A percentile compares a stretch with the other conserved stretches of the same genome.
Conservation (phyloP, 2,329 filamentous ascomycete species). For the Neopestalotiopsis sp. region DNA sequence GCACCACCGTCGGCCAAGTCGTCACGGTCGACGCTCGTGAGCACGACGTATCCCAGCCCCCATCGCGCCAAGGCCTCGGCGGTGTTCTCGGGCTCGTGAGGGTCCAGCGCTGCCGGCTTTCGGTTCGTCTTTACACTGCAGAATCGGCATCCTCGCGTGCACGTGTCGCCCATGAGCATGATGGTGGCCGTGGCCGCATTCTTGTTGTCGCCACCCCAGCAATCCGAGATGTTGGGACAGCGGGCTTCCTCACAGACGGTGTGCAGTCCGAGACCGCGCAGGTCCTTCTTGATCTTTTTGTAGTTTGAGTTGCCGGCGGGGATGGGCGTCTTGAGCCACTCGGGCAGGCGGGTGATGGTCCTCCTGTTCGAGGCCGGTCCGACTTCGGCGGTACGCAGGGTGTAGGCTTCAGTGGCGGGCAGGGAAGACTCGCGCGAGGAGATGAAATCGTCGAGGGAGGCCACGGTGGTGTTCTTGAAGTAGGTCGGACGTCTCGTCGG, state of each 20-base stretch:
- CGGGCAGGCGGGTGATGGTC: conserved; percentile 77
- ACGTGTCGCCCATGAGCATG: conserved; percentile 99
- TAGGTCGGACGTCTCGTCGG: conserved; percentile 52
- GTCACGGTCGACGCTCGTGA: conserved; percentile 93
- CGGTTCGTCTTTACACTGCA: conserved; percentile 94
- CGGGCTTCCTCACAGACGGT: conserved; percentile 98
- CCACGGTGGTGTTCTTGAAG: conserved; percentile 64
- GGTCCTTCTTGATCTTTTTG: conserved; percentile 93
- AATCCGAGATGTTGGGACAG: conserved; percentile 97
- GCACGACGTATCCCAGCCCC: conserved; percentile 94
- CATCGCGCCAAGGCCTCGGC: conserved; percentile 91
- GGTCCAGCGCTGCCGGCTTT: conserved; percentile 79
- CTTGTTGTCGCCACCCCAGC: conserved; percentile 93
- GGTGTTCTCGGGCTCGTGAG: conserved; percentile 95
- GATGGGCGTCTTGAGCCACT: conserved; percentile 96
- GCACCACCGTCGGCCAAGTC: conserved; percentile 90
- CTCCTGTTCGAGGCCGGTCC: conserved; percentile 67
- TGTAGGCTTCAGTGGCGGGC: conserved; percentile 60
- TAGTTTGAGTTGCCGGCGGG: conserved; percentile 81
- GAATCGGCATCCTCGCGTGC: conserved; percentile 94
- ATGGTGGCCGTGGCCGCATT: conserved; percentile 94
- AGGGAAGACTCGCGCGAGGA: conserved; percentile 49
- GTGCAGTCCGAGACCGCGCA: conserved; percentile 87
- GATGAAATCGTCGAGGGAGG: conserved; percentile 65
- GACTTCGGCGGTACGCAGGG: conserved; percentile 67